A percentile compares a stretch with the other conserved stretches of the same genome.
phyloP scores from a whole-genome alignment of 345 rosid species.

The Reutealis trisperma region DNA sequence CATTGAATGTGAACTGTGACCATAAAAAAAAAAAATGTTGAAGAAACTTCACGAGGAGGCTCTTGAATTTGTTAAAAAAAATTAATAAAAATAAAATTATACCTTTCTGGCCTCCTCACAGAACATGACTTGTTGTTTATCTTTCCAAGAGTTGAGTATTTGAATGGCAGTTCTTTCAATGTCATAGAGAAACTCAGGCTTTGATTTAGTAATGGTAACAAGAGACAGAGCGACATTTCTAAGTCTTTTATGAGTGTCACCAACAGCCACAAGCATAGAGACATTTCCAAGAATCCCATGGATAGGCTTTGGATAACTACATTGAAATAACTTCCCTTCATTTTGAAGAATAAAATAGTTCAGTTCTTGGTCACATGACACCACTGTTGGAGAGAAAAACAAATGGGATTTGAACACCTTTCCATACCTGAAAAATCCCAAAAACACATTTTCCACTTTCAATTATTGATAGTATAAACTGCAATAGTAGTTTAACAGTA shows the following conservation, averaged over 20 bases:
- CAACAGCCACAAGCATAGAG: slow-evolving; percentile 66
- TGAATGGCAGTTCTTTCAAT: slow-evolving; percentile 38
- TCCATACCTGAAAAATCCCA: slow-evolving; percentile 23
- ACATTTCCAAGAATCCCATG: slow-evolving; percentile 56
- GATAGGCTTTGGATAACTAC: slow-evolving; percentile 40
- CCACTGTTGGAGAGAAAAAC: slow-evolving; percentile 29
- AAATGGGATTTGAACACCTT: slow-evolving; percentile 31
- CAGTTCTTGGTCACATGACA: slow-evolving; percentile 25
- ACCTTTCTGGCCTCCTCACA: slow-evolving; percentile 55
- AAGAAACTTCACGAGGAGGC: neutral
- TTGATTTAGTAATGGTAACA: slow-evolving; percentile 45
- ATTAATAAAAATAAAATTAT: neutral
- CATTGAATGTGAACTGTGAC: slow-evolving; percentile 60
- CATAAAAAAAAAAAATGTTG: neutral
- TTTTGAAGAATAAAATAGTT: slow-evolving; percentile 31
- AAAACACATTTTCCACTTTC: neutral
- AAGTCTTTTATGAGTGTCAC: slow-evolving; percentile 57
- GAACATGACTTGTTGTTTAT: slow-evolving; percentile 42
- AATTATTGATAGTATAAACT: no score
- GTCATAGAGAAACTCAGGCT: slow-evolving; percentile 48
- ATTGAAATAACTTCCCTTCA: slow-evolving; percentile 30
- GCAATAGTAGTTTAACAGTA: no score
- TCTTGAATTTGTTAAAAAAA: neutral
- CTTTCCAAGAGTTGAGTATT: slow-evolving; percentile 43
- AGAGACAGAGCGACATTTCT: slow-evolving; percentile 44